Conservation (phyloP, 768 basidiomycete genomes). For the Suillus subalutaceus region DNA sequence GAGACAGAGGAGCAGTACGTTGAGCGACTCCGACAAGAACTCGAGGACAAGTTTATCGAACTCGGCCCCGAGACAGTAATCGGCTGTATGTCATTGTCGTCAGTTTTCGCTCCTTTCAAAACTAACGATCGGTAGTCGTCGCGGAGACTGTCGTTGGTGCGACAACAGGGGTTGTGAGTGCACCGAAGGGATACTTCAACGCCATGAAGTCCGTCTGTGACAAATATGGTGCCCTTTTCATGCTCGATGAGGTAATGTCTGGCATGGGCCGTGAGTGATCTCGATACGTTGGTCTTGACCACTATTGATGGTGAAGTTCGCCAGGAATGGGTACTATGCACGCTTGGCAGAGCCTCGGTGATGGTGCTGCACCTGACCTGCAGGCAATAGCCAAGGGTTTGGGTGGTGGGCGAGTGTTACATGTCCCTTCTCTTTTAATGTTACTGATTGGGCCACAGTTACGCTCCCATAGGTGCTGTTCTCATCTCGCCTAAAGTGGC, state of each 20-base stretch:
- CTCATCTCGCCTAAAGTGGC: conserved; percentile 75
- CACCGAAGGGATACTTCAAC: conserved; percentile 84
- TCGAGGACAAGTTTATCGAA: conserved; percentile 84
- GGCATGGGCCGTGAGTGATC: conserved; percentile 80
- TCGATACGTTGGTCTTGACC: neutral
- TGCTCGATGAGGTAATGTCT: conserved; percentile 91
- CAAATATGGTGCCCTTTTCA: conserved; percentile 72
- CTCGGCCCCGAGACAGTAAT: conserved; percentile 83
- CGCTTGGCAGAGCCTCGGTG: conserved; percentile 84
- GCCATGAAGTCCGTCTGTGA: conserved; percentile 84
- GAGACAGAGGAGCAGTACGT: conserved; percentile 85
- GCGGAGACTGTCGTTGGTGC: conserved; percentile 90
- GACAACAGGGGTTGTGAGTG: conserved; percentile 72
- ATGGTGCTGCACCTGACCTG: conserved; percentile 77
- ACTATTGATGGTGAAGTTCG: neutral
- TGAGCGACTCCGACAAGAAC: conserved; percentile 71
- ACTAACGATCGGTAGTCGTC: conserved; percentile 51
- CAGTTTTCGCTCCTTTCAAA: neutral
- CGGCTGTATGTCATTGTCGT: conserved; percentile 57
- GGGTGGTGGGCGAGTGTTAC: conserved; percentile 71
- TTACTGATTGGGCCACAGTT: conserved; percentile 44
- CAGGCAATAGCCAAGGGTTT: conserved; percentile 91
- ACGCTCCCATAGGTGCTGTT: conserved; percentile 81
- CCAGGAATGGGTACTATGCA: conserved; percentile 86
- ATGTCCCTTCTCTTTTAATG: neutral